These are phyloP conservation scores for Avicennia marina DNA, from an alignment of 257 asterid species.

Conservation along the genomic window DNA sequence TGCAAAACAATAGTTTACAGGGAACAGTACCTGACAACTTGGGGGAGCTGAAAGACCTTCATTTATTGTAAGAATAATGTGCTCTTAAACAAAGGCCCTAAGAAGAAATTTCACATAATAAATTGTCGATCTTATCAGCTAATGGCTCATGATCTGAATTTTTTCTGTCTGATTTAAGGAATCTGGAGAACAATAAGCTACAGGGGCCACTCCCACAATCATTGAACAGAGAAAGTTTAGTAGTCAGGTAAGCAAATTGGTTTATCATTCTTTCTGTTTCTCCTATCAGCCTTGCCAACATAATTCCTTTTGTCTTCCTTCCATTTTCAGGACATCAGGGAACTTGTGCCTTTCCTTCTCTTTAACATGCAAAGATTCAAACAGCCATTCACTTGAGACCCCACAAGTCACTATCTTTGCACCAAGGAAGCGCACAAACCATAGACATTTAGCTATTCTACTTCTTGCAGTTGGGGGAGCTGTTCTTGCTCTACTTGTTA, in stretches of 20 bases:
- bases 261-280: background rate
- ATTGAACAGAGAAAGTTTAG: constrained; percentile 58
- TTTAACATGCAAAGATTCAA: constrained; percentile 49
- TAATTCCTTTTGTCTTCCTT: background rate
- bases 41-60: constrained; percentile 75
- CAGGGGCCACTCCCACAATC: constrained; percentile 93
- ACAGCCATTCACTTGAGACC: constrained; percentile 47
- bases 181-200: constrained; percentile 75
- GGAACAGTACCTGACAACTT: constrained; percentile 74
- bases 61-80: constrained; percentile 71
- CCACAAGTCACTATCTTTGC: constrained; percentile 75
- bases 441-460: constrained; percentile 41
- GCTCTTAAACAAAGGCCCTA: background rate
- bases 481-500: constrained; percentile 34
- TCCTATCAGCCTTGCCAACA: constrained; percentile 3
- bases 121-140: background rate
- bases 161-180: constrained; percentile 37
- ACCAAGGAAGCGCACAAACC: constrained; percentile 50
- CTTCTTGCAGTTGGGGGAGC: constrained; percentile 60
- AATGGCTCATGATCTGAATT: background rate
- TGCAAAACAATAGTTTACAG: constrained; percentile 75
- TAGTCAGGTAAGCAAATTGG: constrained; percentile 54
- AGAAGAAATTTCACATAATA: no score
- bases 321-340: constrained; percentile 65
- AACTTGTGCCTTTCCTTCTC: constrained; percentile 82